Evolutionary conservation across 2,329 filamentous ascomycete species (phyloP).

Genomic region (Arthrobotrys sinensis): DNA sequence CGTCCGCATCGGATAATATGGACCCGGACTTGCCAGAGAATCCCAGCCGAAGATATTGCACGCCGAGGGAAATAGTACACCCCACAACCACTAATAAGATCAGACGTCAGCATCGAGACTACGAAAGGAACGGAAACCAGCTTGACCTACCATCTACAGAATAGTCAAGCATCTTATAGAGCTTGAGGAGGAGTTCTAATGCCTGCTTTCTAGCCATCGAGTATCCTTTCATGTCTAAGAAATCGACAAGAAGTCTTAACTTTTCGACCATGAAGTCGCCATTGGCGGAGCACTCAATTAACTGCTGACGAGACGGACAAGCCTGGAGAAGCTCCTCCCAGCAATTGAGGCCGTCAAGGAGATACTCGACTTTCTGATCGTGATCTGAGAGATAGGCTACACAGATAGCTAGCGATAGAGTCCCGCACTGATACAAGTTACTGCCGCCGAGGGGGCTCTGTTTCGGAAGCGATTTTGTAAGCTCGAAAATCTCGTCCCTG

Average conservation of each 20-base stretch:
- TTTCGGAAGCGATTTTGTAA: constrained; percentile 21
- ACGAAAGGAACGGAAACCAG: neutral
- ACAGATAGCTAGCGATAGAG: constrained; percentile 42
- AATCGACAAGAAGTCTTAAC: constrained; percentile 63
- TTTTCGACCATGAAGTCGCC: constrained; percentile 61
- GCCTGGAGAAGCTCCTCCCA: constrained; percentile 62
- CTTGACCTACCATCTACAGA: constrained; percentile 38
- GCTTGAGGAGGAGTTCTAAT: constrained; percentile 62
- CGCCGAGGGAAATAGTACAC: constrained; percentile 67
- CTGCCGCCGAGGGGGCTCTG: constrained; percentile 21
- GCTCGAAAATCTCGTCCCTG: constrained; percentile 33
- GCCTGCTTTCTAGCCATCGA: constrained; percentile 62
- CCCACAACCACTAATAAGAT: constrained; percentile 59
- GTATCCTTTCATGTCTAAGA: constrained; percentile 64
- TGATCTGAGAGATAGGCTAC: constrained; percentile 44
- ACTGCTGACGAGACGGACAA: constrained; percentile 30
- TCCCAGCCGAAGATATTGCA: constrained; percentile 75
- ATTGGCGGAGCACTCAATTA: constrained; percentile 42
- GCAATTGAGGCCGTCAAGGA: constrained; percentile 62
- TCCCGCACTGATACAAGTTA: constrained; percentile 46
- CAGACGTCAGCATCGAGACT: neutral
- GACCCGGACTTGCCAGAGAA: constrained; percentile 74
- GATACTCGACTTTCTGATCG: constrained; percentile 47
- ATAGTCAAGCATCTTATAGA: constrained; percentile 60
- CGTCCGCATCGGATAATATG: constrained; percentile 74